These are phyloP conservation scores for Austroboletus novae-zelandiae DNA, from an alignment of 1,284 basidiomycete genomes.

Conservation along the genomic window DNA sequence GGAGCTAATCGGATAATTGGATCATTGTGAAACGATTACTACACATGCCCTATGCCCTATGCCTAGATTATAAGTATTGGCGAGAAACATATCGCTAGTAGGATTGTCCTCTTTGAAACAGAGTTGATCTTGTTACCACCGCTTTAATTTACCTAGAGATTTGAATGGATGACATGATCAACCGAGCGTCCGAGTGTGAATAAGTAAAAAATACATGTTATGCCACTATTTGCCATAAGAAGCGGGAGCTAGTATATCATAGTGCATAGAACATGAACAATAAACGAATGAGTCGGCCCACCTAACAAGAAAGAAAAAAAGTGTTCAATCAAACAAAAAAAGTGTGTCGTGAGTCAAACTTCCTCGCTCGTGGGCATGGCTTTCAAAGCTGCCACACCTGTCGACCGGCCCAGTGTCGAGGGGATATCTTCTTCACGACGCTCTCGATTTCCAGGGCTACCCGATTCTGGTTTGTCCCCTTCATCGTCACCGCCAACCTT, in stretches of 20 bases:
- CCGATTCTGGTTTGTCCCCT: constrained; percentile 2
- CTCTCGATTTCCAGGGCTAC: constrained; percentile 1
- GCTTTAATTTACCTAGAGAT: too few species aligned
- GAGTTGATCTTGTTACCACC: too few species aligned
- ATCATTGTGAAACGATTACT: too few species aligned
- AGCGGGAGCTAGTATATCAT: constrained; percentile 1
- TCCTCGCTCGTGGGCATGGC: constrained; percentile 1
- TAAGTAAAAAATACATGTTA: constrained; percentile 11
- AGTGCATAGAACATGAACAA: constrained; percentile 11
- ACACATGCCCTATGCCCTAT: too few species aligned
- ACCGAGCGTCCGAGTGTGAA: background rate
- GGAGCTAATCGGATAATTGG: too few species aligned
- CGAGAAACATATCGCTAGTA: too few species aligned
- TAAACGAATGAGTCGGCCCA: background rate
- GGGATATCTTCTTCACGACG: constrained; percentile 20
- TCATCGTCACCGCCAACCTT: constrained; percentile 7
- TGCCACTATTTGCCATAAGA: constrained; percentile 6
- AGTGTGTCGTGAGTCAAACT: constrained; percentile 3
- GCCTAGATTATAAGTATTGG: too few species aligned
- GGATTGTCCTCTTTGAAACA: too few species aligned
- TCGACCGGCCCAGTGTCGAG: constrained; percentile 30
- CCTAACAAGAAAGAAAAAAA: constrained; percentile 6
- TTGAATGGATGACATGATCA: background rate
- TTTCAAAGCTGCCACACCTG: constrained; percentile 23
- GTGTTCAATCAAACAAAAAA: background rate